Conservation (phyloP, 805 yeast genomes). For the Tetrapisispora pingtungensis region DNA sequence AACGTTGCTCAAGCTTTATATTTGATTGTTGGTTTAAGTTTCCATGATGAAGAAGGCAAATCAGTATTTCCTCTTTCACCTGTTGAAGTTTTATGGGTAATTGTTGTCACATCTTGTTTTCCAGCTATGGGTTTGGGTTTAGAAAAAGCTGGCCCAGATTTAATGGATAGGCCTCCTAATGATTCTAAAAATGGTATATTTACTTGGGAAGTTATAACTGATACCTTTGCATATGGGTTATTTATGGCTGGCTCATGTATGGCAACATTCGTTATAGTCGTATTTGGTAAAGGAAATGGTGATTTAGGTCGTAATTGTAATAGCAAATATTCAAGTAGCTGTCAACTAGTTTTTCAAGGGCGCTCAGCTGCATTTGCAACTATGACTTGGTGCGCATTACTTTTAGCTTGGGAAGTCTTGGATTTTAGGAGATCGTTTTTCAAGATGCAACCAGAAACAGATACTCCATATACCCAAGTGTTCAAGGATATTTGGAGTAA, state of each 20-base stretch:
- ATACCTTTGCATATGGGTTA: conserved; percentile 64
- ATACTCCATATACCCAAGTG: conserved; percentile 49
- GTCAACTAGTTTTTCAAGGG: conserved; percentile 59
- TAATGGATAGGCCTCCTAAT: conserved; percentile 92
- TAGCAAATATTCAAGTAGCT: conserved; percentile 34
- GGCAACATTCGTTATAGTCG: conserved; percentile 50
- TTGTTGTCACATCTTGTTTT: conserved; percentile 95
- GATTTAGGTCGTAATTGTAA: conserved; percentile 59
- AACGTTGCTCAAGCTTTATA: conserved; percentile 88
- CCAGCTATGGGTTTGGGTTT: conserved; percentile 97
- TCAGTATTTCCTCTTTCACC: conserved; percentile 93
- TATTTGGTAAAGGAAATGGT: conserved; percentile 58
- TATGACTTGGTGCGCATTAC: conserved; percentile 78
- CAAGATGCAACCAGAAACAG: conserved; percentile 56
- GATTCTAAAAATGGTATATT: conserved; percentile 73
- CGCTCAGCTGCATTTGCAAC: conserved; percentile 70
- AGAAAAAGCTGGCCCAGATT: conserved; percentile 90
- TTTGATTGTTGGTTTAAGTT: conserved; percentile 69
- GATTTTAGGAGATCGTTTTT: conserved; percentile 63
- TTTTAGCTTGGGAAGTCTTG: conserved; percentile 78
- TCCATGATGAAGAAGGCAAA: conserved; percentile 55
- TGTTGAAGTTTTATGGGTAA: conserved; percentile 95
- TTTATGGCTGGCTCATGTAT: conserved; percentile 65
- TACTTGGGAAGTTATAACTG: conserved; percentile 55
- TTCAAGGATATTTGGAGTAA: conserved; percentile 60